Evolutionary conservation across 2,329 filamentous ascomycete genomes (phyloP), one percentile per base, ranked within the genome.

Genomic region (Zasmidium citrigriseum): DNA sequence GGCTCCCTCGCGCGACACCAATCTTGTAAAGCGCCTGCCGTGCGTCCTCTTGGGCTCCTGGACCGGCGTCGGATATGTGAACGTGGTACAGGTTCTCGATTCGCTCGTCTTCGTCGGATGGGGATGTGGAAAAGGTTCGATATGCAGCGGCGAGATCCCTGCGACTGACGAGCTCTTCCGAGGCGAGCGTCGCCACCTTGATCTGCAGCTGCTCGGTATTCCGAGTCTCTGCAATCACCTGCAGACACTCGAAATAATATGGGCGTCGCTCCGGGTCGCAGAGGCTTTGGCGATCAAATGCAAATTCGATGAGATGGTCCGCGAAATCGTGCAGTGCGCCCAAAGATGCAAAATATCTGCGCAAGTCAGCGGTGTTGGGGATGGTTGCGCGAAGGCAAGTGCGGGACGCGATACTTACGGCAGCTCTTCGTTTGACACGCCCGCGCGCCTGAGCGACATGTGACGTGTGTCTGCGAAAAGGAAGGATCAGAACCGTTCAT

Each of bases 221-320:
- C 54, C 86, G 78, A 18, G 82, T 80, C 22, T 76, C 75, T 16
- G 83, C 82, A 54, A 90, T 82, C 48, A 80, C 77, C 64, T 82
- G 79, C n/a, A 91, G 76, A 66, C 84, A 88, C 70, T 87, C 82
- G 59, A 89, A 80, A 69, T 89, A 90, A 68, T 85, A 84, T 1
- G 85, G 73, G 18, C 76, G 75, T 59, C 83, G 82, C 20, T 66
- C 62, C 20, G 80, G 78, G 69, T 90, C 85, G 52, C 79, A 81
- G 9, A 75, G 69, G 22, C 80, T 75, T 73, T 90, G 88, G 29
- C 83, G 78, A 22, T 84, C 77, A 68, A 85, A 90, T 3, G 86
- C 84, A 70, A 86, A 88, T 24, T 80, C 74, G 18, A 91, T 74
- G n/a, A 87, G 73, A 1, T 75, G 68, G 66, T 89, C 85, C 4